Conservation (phyloP, 176 grass and related monocot genomes). For the Cocos nucifera region DNA sequence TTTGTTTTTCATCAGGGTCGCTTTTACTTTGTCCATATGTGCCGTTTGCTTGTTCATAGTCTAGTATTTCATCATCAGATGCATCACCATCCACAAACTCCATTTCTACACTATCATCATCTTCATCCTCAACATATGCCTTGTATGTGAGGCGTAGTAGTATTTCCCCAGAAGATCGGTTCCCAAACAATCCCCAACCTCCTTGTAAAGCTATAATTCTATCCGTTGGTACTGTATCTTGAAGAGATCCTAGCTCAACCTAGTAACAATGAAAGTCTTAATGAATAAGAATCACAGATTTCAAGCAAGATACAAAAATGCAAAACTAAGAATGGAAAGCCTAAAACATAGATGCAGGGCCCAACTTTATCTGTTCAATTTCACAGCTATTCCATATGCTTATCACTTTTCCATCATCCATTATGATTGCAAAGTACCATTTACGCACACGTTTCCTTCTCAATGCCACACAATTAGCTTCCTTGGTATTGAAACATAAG, state of each 20-base stretch:
- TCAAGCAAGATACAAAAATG: no score
- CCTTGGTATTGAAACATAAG: no score
- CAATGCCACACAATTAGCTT: no score
- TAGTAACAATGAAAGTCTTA: conserved; percentile 17
- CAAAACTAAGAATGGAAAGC: no score
- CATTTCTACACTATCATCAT: conserved; percentile 48
- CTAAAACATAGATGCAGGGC: no score
- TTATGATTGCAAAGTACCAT: no score
- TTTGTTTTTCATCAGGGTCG: conserved; percentile 32
- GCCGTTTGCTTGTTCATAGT: conserved; percentile 30
- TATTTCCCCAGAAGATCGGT: conserved; percentile 52
- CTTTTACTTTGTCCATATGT: conserved; percentile 10
- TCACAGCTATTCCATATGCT: no score
- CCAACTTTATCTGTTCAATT: no score
- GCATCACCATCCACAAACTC: conserved; percentile 24
- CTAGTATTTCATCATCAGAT: conserved; percentile 53
- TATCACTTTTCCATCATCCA: no score
- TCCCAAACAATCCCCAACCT: conserved; percentile 59
- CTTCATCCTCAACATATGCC: conserved; percentile 89
- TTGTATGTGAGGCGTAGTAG: conserved; percentile 87
- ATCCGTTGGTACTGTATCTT: conserved; percentile 91
- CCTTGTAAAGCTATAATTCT: conserved; percentile 58
- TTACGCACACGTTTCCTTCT: no score
- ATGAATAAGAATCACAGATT: no score
- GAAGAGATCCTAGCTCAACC: conserved; percentile 86